Evolutionary conservation across 805 yeast genomes (phyloP).

Genomic region (Yarrowia sp.): DNA sequence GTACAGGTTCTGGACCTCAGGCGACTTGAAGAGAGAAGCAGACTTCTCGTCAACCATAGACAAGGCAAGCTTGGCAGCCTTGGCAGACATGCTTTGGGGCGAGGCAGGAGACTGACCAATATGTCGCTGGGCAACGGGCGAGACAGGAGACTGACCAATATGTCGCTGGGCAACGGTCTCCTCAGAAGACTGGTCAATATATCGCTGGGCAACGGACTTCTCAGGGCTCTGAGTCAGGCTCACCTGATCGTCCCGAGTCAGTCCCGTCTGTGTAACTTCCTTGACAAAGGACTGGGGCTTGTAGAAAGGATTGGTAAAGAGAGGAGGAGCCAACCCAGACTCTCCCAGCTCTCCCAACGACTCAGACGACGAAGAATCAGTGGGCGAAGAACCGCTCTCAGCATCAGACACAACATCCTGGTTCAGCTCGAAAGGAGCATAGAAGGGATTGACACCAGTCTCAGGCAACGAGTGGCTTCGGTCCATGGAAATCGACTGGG

Average conservation of each 20-base stretch:
- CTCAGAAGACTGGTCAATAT: no score
- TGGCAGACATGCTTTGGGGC: not conserved
- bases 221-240: no score
- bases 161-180: no score
- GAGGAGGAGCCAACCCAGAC: not conserved
- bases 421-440: slow-evolving; percentile 2
- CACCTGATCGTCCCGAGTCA: no score
- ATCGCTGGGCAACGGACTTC: no score
- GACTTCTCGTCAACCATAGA: not conserved
- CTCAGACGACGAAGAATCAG: not conserved
- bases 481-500: slow-evolving; percentile 20
- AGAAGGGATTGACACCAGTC: slow-evolving; percentile 9
- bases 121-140: no score
- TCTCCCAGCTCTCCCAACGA: not conserved
- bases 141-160: no score
- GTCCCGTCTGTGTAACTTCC: no score
- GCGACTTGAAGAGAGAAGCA: not conserved
- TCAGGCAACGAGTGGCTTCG: slow-evolving; percentile 7
- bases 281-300: slow-evolving; percentile 11
- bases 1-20: slow-evolving; percentile 16
- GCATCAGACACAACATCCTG: not conserved
- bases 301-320: slow-evolving; percentile 15
- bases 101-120: no score
- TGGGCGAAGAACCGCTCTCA: not conserved
- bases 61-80: not conserved